Evolutionary conservation across 805 yeast genomes (phyloP), one percentile per base, ranked within the genome.

Genomic region (Metschnikowia matae): DNA sequence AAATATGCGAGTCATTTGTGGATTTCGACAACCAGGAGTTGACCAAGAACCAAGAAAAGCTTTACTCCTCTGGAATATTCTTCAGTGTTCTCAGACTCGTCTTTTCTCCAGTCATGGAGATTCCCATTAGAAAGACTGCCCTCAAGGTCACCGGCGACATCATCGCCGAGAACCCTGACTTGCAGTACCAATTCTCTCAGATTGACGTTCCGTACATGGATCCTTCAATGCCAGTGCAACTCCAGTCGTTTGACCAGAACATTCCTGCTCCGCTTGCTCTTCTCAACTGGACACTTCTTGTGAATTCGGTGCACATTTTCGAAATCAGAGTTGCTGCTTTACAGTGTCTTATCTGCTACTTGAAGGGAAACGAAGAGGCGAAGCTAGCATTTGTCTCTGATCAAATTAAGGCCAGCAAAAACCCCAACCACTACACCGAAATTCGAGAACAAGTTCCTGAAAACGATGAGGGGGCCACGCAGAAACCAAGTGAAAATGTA

Each of bases 141-240:
- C 71, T 94, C 32, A 69, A 84, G 4, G 82, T 96, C 0, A 82
- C 89, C 1, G 90, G 95, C 1, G 92, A 85, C 54, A 71, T 91
- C 32, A 84, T 94, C 3, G 69, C 83, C 44, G 78, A 82, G 31
- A 89, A 90, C 63, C 66, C 74, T 2, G 79, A 73, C 2, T 77
- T 87, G 33, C 99, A 94, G 65, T 69, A 71, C 13, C 81, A 81
- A 51, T 85, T 92, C 58, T 76, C 89, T 1, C 83, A 82, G 48
- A 83, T 92, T 13, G 98, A 94, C 65, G 97, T 94, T 6, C 99
- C 99, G 0, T 89, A 85, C 62, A 74, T 91, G 49, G 97, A 89
- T 61, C 89, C 96, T 10, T 73, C 84, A 4, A 60, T 81, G 48
- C 82, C 83, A 0, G 48, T 79, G 1, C 75, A 68, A 49, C 54